These are phyloP conservation scores for Parascedosporium putredinis DNA, from an alignment of 2,329 filamentous ascomycete genomes.

Conservation along the genomic window DNA sequence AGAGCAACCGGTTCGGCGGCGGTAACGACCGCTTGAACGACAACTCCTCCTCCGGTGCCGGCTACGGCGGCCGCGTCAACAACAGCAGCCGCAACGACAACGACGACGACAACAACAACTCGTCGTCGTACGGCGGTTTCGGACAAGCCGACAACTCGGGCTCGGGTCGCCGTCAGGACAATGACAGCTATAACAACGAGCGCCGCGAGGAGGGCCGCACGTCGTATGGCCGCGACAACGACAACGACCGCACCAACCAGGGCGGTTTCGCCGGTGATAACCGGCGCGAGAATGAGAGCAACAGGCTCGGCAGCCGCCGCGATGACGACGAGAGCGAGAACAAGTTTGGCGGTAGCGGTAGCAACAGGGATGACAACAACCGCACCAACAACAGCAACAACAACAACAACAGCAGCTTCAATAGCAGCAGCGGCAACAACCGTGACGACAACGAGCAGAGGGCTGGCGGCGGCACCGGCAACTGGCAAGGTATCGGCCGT, in stretches of 20 bases:
- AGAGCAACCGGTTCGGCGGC: not conserved
- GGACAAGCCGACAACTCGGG: slow-evolving; percentile 7
- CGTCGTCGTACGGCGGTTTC: slow-evolving; percentile 11
- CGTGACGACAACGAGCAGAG: slow-evolving; percentile 6
- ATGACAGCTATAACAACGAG: not conserved
- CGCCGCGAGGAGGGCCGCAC: not conserved
- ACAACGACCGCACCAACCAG: not conserved
- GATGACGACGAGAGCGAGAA: not conserved
- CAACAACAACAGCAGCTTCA: slow-evolving; percentile 10
- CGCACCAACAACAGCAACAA: slow-evolving; percentile 3
- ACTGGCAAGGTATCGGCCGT: slow-evolving; percentile 11
- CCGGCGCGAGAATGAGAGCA: slow-evolving; percentile 4
- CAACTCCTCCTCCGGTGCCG: not conserved
- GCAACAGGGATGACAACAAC: slow-evolving; percentile 5
- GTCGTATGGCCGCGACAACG: not conserved
- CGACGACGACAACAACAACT: not conserved
- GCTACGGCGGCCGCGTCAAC: not conserved
- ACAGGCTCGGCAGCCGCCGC: not conserved
- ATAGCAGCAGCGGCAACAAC: slow-evolving; percentile 6
- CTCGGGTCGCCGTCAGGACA: not conserved
- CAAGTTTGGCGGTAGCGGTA: not conserved
- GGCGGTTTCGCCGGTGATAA: slow-evolving; percentile 5
- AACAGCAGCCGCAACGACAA: not conserved
- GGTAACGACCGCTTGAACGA: not conserved
- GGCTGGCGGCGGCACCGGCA: slow-evolving; percentile 1